Evolutionary conservation across 495 filamentous ascomycete species (phyloP).

Genomic region (Lichina pygmaea): DNA sequence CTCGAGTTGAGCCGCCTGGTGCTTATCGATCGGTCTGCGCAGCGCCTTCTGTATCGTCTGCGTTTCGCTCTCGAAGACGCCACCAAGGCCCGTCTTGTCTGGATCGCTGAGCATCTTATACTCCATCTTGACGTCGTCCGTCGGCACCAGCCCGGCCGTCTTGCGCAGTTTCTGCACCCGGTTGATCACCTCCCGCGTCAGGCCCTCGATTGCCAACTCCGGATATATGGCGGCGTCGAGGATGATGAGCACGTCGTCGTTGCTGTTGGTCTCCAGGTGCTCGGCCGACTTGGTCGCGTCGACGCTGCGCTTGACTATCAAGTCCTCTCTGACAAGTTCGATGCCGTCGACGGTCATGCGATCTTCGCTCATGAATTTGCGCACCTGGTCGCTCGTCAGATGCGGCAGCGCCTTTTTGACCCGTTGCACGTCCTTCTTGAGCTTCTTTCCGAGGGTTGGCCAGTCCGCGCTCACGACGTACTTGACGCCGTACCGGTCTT

Average conservation of each 20-base stretch:
- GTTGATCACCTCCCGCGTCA: conserved; percentile 64
- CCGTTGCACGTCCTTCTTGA: conserved; percentile 74
- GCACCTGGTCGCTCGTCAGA: conserved; percentile 54
- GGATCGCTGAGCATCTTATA: conserved; percentile 53
- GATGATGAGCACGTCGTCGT: conserved; percentile 58
- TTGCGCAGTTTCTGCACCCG: conserved; percentile 59
- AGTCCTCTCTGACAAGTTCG: conserved; percentile 48
- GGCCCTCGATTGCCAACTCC: conserved; percentile 45
- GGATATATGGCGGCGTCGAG: conserved; percentile 50
- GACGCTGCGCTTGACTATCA: conserved; percentile 59
- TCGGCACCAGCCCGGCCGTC: conserved; percentile 52
- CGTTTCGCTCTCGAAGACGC: conserved; percentile 43
- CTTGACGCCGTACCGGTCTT: conserved; percentile 72
- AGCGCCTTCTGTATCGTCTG: conserved; percentile 52
- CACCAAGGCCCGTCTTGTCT: conserved; percentile 43
- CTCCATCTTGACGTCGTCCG: conserved; percentile 70
- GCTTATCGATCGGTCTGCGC: conserved; percentile 53
- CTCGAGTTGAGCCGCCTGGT: conserved; percentile 32
- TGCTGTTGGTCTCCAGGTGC: conserved; percentile 60
- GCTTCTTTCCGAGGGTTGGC: conserved; percentile 83
- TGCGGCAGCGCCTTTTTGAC: conserved; percentile 74
- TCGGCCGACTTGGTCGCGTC: conserved; percentile 37
- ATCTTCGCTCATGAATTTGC: conserved; percentile 37
- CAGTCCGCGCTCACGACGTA: conserved; percentile 77
- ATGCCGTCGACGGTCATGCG: conserved; percentile 66